Percentiles rank a stretch among this genome's conserved stretches.
Conservation (phyloP, 305 asterid species). For the Fraxinus ornus region DNA sequence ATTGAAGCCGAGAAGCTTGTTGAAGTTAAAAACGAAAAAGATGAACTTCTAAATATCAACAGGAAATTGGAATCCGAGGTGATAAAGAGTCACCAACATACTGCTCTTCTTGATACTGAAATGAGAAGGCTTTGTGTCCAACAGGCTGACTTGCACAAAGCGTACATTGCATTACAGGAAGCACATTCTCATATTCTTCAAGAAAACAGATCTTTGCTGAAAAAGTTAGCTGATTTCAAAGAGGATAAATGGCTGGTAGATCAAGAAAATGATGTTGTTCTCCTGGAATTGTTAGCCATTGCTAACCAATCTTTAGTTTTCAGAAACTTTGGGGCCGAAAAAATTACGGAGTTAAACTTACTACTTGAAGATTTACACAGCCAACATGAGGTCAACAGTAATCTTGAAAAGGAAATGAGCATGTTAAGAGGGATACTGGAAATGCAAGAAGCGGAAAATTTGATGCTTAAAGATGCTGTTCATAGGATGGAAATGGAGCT, state of each 20-base stretch:
- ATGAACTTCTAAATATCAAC: slow-evolving; percentile 51
- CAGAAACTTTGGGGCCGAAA: slow-evolving; percentile 48
- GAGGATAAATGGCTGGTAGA: slow-evolving; percentile 50
- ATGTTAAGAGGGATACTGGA: slow-evolving; percentile 44
- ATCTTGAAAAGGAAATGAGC: slow-evolving; percentile 43
- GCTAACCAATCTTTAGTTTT: slow-evolving; percentile 44
- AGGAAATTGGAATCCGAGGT: slow-evolving; percentile 41
- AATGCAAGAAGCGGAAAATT: slow-evolving; percentile 52
- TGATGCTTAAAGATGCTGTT: slow-evolving; percentile 49
- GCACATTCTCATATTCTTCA: slow-evolving; percentile 41
- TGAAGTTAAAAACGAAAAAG: slow-evolving; percentile 43
- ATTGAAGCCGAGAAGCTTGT: slow-evolving; percentile 45
- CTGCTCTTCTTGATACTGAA: slow-evolving; percentile 45
- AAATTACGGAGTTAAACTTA: slow-evolving; percentile 40
- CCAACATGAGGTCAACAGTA: slow-evolving; percentile 38
- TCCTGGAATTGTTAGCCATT: slow-evolving; percentile 51
- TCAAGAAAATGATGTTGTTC: slow-evolving; percentile 47
- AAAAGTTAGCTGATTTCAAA: slow-evolving; percentile 47
- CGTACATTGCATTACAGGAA: slow-evolving; percentile 44
- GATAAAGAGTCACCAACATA: slow-evolving; percentile 35
- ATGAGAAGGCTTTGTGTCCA: slow-evolving; percentile 41
- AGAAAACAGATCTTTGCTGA: slow-evolving; percentile 47
- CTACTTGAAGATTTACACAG: slow-evolving; percentile 48
- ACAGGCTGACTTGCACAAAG: slow-evolving; percentile 44
- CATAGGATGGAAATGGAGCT: slow-evolving; percentile 55